Conservation (phyloP, 2,329 filamentous ascomycete species). For the Clarireedia monteithiana region DNA sequence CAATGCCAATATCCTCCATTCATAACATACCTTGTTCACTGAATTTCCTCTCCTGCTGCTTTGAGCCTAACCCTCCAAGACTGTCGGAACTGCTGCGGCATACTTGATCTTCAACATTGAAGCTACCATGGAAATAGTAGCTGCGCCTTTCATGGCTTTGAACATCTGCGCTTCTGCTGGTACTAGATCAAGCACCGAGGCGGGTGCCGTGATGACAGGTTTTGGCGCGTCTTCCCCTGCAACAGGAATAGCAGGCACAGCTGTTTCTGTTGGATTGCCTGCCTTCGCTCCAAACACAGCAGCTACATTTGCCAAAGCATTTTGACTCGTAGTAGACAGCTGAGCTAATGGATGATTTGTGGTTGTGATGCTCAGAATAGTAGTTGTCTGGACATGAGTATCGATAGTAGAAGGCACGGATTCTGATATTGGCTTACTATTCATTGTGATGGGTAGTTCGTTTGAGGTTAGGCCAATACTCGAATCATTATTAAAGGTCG, state of each 20-base stretch:
- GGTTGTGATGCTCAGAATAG: not conserved
- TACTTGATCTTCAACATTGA: constrained; percentile 7
- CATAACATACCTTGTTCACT: not conserved
- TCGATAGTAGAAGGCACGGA: not conserved
- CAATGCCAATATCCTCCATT: constrained; percentile 4
- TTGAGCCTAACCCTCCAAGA: not conserved
- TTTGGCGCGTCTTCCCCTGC: not conserved
- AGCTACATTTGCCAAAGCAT: constrained; percentile 7
- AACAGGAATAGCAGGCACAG: not conserved
- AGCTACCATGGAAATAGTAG: not conserved
- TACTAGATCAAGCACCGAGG: not conserved
- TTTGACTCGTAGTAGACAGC: not conserved
- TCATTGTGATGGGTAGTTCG: not conserved
- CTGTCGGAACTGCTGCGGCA: not conserved
- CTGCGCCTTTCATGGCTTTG: not conserved
- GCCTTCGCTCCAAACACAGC: constrained; percentile 6
- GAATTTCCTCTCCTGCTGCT: no score
- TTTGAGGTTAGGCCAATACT: not conserved
- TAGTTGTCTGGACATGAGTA: not conserved
- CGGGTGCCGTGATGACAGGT: not conserved
- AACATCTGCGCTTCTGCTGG: not conserved
- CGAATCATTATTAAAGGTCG: not conserved
- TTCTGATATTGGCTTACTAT: not conserved
- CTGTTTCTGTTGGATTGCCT: not conserved
- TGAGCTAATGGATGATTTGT: not conserved